A percentile compares a stretch with the other conserved stretches of the same genome.
phyloP scores from a whole-genome alignment of 2,329 filamentous ascomycete genomes.

The Thyridium curvatum region DNA sequence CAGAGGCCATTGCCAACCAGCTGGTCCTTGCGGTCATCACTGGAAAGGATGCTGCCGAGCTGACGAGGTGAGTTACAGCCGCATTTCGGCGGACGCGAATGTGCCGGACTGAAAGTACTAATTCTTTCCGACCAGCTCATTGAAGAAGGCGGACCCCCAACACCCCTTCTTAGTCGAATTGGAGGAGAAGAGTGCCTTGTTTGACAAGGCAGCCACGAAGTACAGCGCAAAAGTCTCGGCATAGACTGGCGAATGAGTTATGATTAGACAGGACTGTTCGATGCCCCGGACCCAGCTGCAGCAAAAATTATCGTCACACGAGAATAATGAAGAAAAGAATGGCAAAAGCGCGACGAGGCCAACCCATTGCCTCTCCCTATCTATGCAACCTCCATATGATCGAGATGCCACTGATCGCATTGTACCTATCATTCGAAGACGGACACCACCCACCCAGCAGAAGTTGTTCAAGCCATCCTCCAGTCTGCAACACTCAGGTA shows the following conservation, averaged over 20 bases:
- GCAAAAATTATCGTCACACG: too few relatives aligned
- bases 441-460: too few relatives aligned
- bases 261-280: too few relatives aligned
- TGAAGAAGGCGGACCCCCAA: conserved; percentile 54
- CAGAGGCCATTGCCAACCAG: conserved; percentile 74
- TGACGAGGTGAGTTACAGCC: conserved; percentile 45
- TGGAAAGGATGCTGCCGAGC: conserved; percentile 63
- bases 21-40: conserved; percentile 72
- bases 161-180: conserved; percentile 71
- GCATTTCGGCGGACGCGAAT: neutral
- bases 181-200: conserved; percentile 78
- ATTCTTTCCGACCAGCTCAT: conserved; percentile 29
- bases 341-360: too few relatives aligned
- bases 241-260: conserved; percentile 19
- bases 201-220: conserved; percentile 80
- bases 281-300: too few relatives aligned
- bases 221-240: conserved; percentile 71
- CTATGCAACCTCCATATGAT: too few relatives aligned
- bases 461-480: too few relatives aligned
- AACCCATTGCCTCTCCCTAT: too few relatives aligned
- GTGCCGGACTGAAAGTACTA: neutral
- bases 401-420: too few relatives aligned
- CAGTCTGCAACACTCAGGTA: too few relatives aligned
- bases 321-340: too few relatives aligned
- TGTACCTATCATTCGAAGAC: too few relatives aligned